A percentile compares a stretch with the other conserved stretches of the same genome.
These are phyloP conservation scores for Fusarium luffae DNA, from an alignment of 2,329 filamentous ascomycete genomes.

Conservation along the genomic window DNA sequence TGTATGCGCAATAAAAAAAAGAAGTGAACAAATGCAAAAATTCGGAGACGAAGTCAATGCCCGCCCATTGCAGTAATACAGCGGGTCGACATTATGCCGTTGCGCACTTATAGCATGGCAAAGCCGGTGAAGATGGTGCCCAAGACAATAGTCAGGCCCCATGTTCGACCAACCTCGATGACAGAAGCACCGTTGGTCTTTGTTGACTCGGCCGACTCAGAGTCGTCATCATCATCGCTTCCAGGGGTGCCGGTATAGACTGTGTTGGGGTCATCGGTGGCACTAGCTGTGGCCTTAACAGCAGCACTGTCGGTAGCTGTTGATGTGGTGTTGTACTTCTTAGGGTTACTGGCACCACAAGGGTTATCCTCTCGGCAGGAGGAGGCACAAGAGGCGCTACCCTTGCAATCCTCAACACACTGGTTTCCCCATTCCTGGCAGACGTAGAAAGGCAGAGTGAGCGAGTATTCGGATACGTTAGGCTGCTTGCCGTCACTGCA, in stretches of 20 bases:
- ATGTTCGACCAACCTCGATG: slow-evolving; percentile 51
- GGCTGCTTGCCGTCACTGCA: slow-evolving; percentile 74
- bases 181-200: slow-evolving; percentile 45
- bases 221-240: slow-evolving; percentile 12
- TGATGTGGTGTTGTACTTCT: slow-evolving; percentile 65
- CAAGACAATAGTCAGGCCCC: slow-evolving; percentile 54
- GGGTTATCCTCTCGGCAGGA: slow-evolving; percentile 74
- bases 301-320: slow-evolving; percentile 52
- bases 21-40: slow-evolving; percentile 30
- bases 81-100: background rate
- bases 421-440: slow-evolving; percentile 78
- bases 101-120: slow-evolving; percentile 51
- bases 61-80: background rate
- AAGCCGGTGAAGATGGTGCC: slow-evolving; percentile 55
- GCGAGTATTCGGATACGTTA: slow-evolving; percentile 80
- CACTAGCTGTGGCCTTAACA: slow-evolving; percentile 52
- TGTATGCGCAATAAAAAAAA: slow-evolving; percentile 39
- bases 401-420: slow-evolving; percentile 69
- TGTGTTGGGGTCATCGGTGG: slow-evolving; percentile 49
- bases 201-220: slow-evolving; percentile 16
- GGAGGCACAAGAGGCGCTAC: slow-evolving; percentile 67
- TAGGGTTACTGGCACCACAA: slow-evolving; percentile 77
- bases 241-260: slow-evolving; percentile 49
- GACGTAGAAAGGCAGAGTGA: slow-evolving; percentile 81
- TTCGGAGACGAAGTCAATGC: background rate